Evolutionary conservation across 75 land plant species (phyloP), one percentile per base, ranked within the genome.

Genomic region (Chamaecyparis obtusa): DNA sequence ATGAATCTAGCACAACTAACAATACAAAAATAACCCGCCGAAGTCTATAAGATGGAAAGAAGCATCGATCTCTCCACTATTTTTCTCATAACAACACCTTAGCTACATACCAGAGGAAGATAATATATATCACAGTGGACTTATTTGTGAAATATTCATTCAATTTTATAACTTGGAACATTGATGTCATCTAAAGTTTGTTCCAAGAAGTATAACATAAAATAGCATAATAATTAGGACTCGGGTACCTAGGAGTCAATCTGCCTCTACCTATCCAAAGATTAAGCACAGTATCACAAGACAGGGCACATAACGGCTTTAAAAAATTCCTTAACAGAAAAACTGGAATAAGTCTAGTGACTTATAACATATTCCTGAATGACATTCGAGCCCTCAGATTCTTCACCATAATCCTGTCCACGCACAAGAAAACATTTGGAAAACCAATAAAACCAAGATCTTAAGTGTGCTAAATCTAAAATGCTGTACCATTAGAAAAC

Each of bases 321-420:
- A 72, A 21, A 74, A 24, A 11, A 8, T 15, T 74, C 76, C 76
- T 74, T 74, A 11, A 74, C 15, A 32, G 36, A 36, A 74, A 74
- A 74, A 74, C 76, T 74, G 76, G 76, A 32, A 33, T 33, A 32
- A 30, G 37, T 57, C 77, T 60, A 93, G 51, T 93, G 92, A 48
- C 92, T 92, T 85, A 91, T 94, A 55, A 94, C 91, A 43, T 94
- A 92, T 90, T 94, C 91, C 69, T 90, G 90, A 56, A 93, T 90
- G 15, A 94, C 90, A 83, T 93, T 88, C 55, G 91, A 85, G 4
- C 91, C 96, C 75, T 89, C 93, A 0, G 90, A 86, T 84, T 94
- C 96, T 86, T 94, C 96, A 24, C 96, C 94, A 88, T 86, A 94
- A 72, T 93, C 95, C 94, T 93, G 89, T 37, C 36, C 46, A 86